These are phyloP conservation scores for Plenodomus tracheiphilus DNA, from an alignment of 2,329 filamentous ascomycete genomes.

Conservation along the genomic window DNA sequence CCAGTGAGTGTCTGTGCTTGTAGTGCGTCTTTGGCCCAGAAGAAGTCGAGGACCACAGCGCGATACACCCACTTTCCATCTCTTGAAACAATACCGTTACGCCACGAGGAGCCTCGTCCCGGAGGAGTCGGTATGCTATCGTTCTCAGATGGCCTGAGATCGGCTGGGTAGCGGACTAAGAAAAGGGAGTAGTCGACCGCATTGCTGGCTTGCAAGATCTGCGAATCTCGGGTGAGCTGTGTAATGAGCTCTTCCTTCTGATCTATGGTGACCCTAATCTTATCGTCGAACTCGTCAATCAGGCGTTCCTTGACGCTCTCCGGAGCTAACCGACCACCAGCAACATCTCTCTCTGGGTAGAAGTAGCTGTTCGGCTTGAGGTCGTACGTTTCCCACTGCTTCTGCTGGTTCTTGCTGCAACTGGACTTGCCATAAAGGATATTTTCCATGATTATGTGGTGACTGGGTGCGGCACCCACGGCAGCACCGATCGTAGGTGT, in stretches of 20 bases:
- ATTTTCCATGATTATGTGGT: conserved; percentile 81
- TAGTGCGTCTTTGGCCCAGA: conserved; percentile 74
- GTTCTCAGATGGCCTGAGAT: conserved; percentile 28
- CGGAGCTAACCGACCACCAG: conserved; percentile 64
- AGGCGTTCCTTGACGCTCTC: conserved; percentile 68
- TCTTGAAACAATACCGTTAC: conserved; percentile 62
- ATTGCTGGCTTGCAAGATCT: conserved; percentile 63
- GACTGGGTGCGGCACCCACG: conserved; percentile 64
- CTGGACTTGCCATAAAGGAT: conserved; percentile 62
- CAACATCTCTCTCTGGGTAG: conserved; percentile 73
- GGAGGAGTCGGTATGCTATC: conserved; percentile 40
- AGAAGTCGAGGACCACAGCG: conserved; percentile 72
- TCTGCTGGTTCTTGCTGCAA: conserved; percentile 45
- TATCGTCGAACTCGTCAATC: conserved; percentile 69
- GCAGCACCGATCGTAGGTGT: conserved; percentile 62
- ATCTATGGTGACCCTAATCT: conserved; percentile 59
- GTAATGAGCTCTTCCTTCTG: conserved; percentile 61
- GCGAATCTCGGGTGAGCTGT: conserved; percentile 64
- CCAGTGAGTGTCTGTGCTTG: conserved; percentile 68
- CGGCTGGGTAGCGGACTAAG: conserved; percentile 61
- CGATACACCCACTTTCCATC: conserved; percentile 70
- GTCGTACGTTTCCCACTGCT: conserved; percentile 72
- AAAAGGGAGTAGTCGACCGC: conserved; percentile 78
- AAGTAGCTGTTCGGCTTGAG: conserved; percentile 76
- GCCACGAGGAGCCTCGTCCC: conserved; percentile 55